Evolutionary conservation across 2,329 filamentous ascomycete genomes (phyloP).

Genomic region (Hansfordia pulvinata): DNA sequence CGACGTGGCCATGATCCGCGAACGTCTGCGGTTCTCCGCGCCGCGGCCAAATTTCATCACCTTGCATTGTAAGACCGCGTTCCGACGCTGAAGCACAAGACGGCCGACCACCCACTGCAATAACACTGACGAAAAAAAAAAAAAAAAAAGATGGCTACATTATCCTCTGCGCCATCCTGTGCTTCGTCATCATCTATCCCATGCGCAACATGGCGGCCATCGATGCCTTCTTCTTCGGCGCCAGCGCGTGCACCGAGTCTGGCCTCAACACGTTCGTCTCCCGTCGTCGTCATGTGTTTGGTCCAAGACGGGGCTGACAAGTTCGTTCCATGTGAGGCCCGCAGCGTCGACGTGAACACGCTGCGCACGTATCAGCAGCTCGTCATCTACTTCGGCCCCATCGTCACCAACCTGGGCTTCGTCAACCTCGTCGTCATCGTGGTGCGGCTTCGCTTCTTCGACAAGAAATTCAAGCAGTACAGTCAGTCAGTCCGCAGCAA

Average conservation of each 20-base stretch:
- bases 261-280: conserved; percentile 31
- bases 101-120: too few relatives aligned
- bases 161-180: conserved; percentile 19
- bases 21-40: too few relatives aligned
- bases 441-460: conserved; percentile 33
- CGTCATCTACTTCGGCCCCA: conserved; percentile 33
- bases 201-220: conserved; percentile 25
- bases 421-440: conserved; percentile 34
- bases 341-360: conserved; percentile 32
- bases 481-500: conserved; percentile 11
- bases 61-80: too few relatives aligned
- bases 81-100: too few relatives aligned
- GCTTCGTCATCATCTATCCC: conserved; percentile 20
- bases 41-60: too few relatives aligned
- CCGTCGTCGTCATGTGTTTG: background rate
- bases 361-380: conserved; percentile 36
- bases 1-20: too few relatives aligned
- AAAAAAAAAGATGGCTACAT: conserved; percentile 31
- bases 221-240: conserved; percentile 35
- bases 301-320: background rate
- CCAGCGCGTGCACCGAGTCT: conserved; percentile 33
- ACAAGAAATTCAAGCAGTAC: conserved; percentile 25
- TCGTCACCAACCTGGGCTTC: conserved; percentile 32
- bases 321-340: background rate
- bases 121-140: too few relatives aligned